Conservation (phyloP, 352 stramenopile genomes). For the Globisporangium paroecandrum region DNA sequence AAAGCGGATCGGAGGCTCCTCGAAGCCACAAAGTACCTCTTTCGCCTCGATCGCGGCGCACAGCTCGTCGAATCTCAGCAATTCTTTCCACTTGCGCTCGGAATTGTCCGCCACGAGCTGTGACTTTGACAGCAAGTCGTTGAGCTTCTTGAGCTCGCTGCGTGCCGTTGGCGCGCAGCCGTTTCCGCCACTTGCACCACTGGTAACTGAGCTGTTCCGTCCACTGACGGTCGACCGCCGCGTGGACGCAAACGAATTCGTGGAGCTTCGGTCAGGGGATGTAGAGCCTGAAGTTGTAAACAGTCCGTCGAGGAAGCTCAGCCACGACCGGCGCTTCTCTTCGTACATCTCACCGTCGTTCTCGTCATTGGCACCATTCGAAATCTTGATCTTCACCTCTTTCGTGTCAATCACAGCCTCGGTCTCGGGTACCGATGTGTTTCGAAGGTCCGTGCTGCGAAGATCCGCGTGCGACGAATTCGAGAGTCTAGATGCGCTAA, state of each 20-base stretch:
- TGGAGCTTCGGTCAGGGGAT: not conserved
- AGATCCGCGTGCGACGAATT: conserved; percentile 4
- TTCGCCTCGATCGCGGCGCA: conserved; percentile 69
- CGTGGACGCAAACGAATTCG: conserved; percentile 2
- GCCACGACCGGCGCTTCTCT: conserved; percentile 26
- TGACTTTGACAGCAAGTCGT: conserved; percentile 58
- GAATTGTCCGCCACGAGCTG: conserved; percentile 59
- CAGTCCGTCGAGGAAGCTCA: conserved; percentile 49
- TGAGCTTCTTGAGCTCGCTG: conserved; percentile 56
- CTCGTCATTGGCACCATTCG: not conserved
- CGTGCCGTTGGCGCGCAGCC: conserved; percentile 2
- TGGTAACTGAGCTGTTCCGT: not conserved
- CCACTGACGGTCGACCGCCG: conserved; percentile 15
- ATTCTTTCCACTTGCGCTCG: conserved; percentile 62
- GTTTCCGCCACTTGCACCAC: not conserved
- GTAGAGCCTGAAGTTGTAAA: conserved; percentile 22
- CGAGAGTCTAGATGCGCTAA: conserved; percentile 10
- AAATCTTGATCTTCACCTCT: conserved; percentile 14
- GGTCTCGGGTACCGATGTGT: conserved; percentile 13
- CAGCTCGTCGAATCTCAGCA: conserved; percentile 73
- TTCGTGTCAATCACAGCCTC: conserved; percentile 7
- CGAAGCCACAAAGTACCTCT: conserved; percentile 84
- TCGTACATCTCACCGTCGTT: conserved; percentile 12
- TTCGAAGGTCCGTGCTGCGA: not conserved
- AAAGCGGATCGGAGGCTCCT: conserved; percentile 75